phyloP scores from a whole-genome alignment of 2,329 filamentous ascomycete genomes.

The Colletotrichum sp. region DNA sequence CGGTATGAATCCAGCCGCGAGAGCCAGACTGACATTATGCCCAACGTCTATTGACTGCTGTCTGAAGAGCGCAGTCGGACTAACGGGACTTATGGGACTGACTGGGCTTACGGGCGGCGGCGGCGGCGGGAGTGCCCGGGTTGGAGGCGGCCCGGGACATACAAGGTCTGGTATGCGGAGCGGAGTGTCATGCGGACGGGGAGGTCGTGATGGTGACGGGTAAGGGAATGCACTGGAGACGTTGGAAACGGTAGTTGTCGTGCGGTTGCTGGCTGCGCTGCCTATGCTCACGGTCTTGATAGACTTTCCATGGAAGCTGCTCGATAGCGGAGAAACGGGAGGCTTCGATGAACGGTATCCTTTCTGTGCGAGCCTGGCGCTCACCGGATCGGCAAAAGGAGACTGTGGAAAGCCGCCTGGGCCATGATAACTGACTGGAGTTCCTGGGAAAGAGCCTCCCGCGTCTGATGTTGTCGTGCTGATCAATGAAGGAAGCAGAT shows the following conservation, averaged over 20 bases:
- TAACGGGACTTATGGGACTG: not conserved
- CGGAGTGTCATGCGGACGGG: conserved; percentile 37
- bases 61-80: not conserved
- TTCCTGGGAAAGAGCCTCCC: not conserved
- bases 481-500: conserved; percentile 39
- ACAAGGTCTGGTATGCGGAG: conserved; percentile 40
- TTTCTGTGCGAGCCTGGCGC: conserved; percentile 39
- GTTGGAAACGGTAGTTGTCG: not conserved
- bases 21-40: conserved; percentile 3
- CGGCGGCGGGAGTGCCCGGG: conserved; percentile 42
- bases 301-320: not conserved
- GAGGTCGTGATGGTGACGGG: conserved; percentile 36
- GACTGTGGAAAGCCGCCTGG: conserved; percentile 36
- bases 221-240: not conserved
- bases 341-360: conserved; percentile 28
- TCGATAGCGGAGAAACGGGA: not conserved
- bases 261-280: conserved; percentile 6
- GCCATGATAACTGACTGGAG: not conserved
- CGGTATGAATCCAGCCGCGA: conserved; percentile 18
- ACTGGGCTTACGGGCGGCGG: conserved; percentile 26
- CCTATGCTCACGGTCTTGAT: conserved; percentile 10
- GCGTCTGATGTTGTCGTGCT: not conserved
- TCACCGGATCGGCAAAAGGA: conserved; percentile 40
- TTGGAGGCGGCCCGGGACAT: conserved; percentile 49
- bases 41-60: not conserved